Evolutionary conservation across 345 rosid species (phyloP).

Genomic region (Boechera stricta): DNA sequence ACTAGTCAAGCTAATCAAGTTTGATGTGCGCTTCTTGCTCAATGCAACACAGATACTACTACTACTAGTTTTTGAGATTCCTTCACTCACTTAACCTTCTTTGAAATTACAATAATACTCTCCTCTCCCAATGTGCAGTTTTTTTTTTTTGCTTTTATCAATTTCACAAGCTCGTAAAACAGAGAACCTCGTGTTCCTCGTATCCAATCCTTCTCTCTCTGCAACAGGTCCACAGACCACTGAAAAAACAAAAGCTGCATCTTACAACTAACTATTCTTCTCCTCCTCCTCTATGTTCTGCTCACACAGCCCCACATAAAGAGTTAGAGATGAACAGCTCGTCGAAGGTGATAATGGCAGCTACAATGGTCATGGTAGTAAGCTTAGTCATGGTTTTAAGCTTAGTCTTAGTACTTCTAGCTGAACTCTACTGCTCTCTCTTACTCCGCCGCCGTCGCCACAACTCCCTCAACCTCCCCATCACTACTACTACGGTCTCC

Average conservation of each 20-base stretch:
- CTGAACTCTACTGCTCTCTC: conserved; percentile 87
- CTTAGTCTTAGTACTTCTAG: conserved; percentile 74
- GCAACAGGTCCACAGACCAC: conserved; percentile 21
- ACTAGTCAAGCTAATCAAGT: neutral
- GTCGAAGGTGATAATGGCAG: conserved; percentile 83
- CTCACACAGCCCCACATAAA: conserved; percentile 12
- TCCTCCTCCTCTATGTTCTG: conserved; percentile 11
- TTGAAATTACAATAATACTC: neutral
- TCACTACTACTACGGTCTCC: conserved; percentile 33
- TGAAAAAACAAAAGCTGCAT: conserved; percentile 14
- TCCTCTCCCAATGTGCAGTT: neutral
- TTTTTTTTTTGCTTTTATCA: neutral
- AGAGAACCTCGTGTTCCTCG: conserved; percentile 46
- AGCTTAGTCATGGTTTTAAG: conserved; percentile 74
- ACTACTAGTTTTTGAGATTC: neutral
- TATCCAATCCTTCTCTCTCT: conserved; percentile 42
- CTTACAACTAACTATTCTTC: conserved; percentile 23
- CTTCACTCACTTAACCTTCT: neutral
- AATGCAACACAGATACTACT: neutral
- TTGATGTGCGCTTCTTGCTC: neutral
- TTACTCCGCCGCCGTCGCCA: conserved; percentile 63
- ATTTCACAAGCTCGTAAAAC: conserved; percentile 33
- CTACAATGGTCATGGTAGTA: conserved; percentile 79
- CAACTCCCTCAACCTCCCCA: conserved; percentile 36
- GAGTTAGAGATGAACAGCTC: conserved; percentile 66